phyloP scores from a whole-genome alignment of 192 early-diverging fungal genomes.

The Coemansia guatemalensis region DNA sequence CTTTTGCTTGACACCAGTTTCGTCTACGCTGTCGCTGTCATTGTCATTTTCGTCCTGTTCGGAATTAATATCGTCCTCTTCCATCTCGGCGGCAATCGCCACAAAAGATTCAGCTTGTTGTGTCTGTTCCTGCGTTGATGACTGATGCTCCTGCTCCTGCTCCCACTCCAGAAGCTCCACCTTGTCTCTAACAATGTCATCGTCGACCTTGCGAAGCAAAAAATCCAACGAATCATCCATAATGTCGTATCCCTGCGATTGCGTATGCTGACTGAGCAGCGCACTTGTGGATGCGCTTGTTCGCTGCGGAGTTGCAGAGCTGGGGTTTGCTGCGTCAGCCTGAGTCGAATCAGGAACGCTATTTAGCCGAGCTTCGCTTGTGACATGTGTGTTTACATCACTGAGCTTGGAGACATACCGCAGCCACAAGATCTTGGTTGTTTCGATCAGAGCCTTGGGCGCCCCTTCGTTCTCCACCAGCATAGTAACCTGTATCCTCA shows the following conservation, averaged over 20 bases:
- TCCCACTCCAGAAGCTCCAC: slow-evolving; percentile 34
- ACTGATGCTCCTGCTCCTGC: slow-evolving; percentile 6
- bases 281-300: too few relatives aligned
- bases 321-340: too few relatives aligned
- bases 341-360: too few relatives aligned
- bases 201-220: slow-evolving; percentile 35
- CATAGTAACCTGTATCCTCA: slow-evolving; percentile 30
- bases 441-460: slow-evolving; percentile 25
- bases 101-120: too few relatives aligned
- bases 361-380: too few relatives aligned
- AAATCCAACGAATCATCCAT: slow-evolving; percentile 38
- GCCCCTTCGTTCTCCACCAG: slow-evolving; percentile 27
- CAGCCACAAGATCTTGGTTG: slow-evolving; percentile 37
- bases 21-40: not conserved
- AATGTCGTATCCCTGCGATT: slow-evolving; percentile 4
- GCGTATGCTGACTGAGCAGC: slow-evolving; percentile 9
- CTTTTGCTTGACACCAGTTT: not conserved
- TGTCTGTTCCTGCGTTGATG: too few relatives aligned
- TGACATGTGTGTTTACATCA: not conserved
- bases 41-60: not conserved
- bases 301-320: not conserved
- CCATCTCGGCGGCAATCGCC: too few relatives aligned
- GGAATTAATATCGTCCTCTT: not conserved
- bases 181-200: slow-evolving; percentile 43
- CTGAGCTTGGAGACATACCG: slow-evolving; percentile 36